phyloP scores from a whole-genome alignment of 768 basidiomycete species.

The Mycena crocata region DNA sequence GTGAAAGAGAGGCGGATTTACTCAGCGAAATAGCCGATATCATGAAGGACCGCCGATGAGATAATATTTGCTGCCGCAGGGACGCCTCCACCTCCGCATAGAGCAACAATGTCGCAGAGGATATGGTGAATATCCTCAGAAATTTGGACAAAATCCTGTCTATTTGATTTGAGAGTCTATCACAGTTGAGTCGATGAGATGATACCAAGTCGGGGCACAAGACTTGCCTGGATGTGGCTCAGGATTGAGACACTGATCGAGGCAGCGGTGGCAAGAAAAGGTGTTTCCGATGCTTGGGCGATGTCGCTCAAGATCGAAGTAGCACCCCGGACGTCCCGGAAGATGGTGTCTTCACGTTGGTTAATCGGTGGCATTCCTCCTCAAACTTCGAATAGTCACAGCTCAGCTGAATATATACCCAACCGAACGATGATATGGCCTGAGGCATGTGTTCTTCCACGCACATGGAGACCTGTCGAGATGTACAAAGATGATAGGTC shows the following conservation, averaged over 20 bases:
- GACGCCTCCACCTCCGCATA: not conserved
- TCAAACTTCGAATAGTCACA: not conserved
- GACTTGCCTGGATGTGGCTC: not conserved
- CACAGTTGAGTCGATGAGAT: not conserved
- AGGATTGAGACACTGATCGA: not conserved
- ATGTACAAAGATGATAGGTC: no score
- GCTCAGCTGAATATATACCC: not conserved
- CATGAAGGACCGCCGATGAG: not conserved
- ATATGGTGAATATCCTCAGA: conserved; percentile 1
- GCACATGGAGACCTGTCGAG: no score
- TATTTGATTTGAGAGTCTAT: not conserved
- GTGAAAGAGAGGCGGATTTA: not conserved
- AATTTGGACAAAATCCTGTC: conserved; percentile 2
- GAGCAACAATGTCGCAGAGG: not conserved
- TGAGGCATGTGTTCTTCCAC: no score
- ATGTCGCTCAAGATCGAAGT: not conserved
- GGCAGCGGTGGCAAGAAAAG: not conserved
- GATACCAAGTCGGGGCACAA: not conserved
- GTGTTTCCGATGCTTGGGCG: not conserved
- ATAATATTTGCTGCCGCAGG: not conserved
- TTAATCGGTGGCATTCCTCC: not conserved
- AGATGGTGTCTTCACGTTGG: not conserved
- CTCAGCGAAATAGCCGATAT: conserved; percentile 11
- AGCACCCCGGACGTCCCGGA: not conserved
- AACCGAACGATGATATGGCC: no score